These are phyloP conservation scores for Gliomastix tumulicola DNA, from an alignment of 2,329 filamentous ascomycete species.

Conservation along the genomic window DNA sequence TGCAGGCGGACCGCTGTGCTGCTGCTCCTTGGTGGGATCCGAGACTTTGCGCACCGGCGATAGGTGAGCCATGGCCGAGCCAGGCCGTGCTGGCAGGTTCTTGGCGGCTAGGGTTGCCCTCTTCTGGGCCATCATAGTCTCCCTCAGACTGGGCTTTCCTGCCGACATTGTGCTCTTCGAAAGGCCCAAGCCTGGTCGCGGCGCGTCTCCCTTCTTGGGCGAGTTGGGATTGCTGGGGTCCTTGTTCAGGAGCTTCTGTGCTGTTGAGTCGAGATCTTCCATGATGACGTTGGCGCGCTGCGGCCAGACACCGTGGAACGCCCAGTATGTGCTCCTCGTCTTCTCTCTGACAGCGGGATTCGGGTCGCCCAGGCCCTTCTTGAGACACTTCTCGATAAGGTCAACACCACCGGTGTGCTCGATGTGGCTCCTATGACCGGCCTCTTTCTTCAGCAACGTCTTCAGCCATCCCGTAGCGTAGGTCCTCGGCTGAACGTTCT, in stretches of 20 bases:
- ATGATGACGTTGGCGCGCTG: constrained; percentile 72
- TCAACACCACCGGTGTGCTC: constrained; percentile 83
- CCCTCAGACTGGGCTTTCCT: constrained; percentile 64
- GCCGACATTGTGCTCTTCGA: constrained; percentile 55
- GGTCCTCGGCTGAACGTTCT: constrained; percentile 80
- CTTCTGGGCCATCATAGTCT: constrained; percentile 79
- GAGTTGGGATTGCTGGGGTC: constrained; percentile 76
- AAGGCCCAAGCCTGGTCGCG: constrained; percentile 50
- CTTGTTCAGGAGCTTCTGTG: constrained; percentile 73
- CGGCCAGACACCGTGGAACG: constrained; percentile 71
- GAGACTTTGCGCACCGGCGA: constrained; percentile 39
- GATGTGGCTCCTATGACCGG: constrained; percentile 70
- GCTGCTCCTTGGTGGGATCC: constrained; percentile 19
- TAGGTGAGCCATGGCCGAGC: constrained; percentile 57
- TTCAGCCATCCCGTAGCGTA: constrained; percentile 79
- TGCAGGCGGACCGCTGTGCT: constrained; percentile 22
- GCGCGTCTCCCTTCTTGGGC: constrained; percentile 44
- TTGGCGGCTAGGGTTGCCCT: constrained; percentile 46
- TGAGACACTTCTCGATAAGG: constrained; percentile 78
- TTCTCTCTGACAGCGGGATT: constrained; percentile 86
- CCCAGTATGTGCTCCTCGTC: constrained; percentile 83
- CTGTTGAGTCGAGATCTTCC: constrained; percentile 67
- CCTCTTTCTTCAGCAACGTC: constrained; percentile 71
- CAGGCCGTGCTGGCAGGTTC: constrained; percentile 49
- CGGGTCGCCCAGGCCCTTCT: constrained; percentile 79